phyloP scores from a whole-genome alignment of 2,329 filamentous ascomycete genomes.

The Pseudogymnoascus sp. region DNA sequence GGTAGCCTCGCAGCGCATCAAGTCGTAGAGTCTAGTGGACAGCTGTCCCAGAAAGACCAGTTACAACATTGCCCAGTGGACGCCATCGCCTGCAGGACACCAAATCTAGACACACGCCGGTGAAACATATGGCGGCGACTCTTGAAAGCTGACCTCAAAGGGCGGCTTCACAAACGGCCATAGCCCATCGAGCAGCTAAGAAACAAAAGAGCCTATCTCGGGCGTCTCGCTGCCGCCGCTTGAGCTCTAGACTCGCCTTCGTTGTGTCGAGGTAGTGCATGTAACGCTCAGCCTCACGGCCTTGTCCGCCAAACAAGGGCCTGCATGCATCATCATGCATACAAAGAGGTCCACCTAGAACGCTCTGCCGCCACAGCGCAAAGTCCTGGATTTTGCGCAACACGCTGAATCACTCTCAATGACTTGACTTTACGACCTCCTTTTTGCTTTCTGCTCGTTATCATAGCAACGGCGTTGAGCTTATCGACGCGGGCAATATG shows the following conservation, averaged over 20 bases:
- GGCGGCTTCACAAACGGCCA: not conserved
- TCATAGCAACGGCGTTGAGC: conserved; percentile 4
- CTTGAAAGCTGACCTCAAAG: not conserved
- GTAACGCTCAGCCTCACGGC: conserved; percentile 5
- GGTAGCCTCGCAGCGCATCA: conserved; percentile 1
- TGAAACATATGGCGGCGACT: not conserved
- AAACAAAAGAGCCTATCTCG: not conserved
- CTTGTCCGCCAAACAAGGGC: conserved; percentile 5
- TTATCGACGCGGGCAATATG: conserved; percentile 11
- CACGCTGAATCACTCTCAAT: not conserved
- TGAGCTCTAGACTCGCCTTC: not conserved
- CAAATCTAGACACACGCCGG: not conserved
- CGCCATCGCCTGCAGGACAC: not conserved
- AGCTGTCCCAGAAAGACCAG: not conserved
- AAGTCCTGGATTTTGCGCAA: not conserved
- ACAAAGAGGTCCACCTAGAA: conserved; percentile 4
- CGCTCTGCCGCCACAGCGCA: not conserved
- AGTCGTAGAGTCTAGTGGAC: not conserved
- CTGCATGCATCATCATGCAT: conserved; percentile 8
- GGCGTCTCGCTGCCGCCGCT: not conserved
- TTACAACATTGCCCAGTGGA: not conserved
- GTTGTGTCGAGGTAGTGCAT: not conserved
- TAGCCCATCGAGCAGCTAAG: not conserved
- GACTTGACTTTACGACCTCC: not conserved
- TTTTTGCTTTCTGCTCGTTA: not conserved